Base-by-base conservation (phyloP, 2,329 filamentous ascomycete genomes). In the Colletotrichum destructivum region DNA sequence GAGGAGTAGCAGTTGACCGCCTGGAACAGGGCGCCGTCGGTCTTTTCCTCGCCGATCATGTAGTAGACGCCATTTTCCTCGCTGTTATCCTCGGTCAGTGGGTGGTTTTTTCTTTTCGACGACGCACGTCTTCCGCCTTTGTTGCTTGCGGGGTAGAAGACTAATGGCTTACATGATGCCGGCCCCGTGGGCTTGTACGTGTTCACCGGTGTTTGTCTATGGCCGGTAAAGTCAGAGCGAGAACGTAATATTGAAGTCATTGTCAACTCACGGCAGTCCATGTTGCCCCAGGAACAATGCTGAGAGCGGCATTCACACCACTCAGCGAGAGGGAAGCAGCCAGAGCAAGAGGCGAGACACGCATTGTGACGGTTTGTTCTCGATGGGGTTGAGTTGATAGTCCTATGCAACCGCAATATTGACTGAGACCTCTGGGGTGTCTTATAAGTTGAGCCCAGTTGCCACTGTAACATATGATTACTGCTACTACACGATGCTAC, bases 31-130 rank as follows among this genome's bases (percentile, higher is more conserved):
- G 83, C 86, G 31, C 90, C 90, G n/a, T 87, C 81, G 1, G 88
- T 88, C 78, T 93, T 93, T 81, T 93, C 91, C 78, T 93, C 91
- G 18, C 92, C 92, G 44, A 93, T 88, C 81, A 90, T 86, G 81
- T 93, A 93, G 82, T 89, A 93, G 0, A 85, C 87, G 12, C 82
- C 84, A 54, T 85, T 84, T 2, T 88, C 87, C 75, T 88, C 83
- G 26, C 72, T 73, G 3, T 1, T 7, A 8, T 31, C 1, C 1
- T 2, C 18, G 4, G 59, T 69, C 21, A 71, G 69, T 9, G 31
- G n/a, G n/a, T n/a, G n/a, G n/a, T 15, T 18, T 1, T 9, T 21
- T 18, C 3, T 5, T 15, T 18, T 3, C 3, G 4, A 2, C 8
- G 11, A 11, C 6, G 21, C 9, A 6, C 3, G 2, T 7, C 15